Evolutionary conservation across 257 asterid species (phyloP).

Genomic region (Gentiana straminea): DNA sequence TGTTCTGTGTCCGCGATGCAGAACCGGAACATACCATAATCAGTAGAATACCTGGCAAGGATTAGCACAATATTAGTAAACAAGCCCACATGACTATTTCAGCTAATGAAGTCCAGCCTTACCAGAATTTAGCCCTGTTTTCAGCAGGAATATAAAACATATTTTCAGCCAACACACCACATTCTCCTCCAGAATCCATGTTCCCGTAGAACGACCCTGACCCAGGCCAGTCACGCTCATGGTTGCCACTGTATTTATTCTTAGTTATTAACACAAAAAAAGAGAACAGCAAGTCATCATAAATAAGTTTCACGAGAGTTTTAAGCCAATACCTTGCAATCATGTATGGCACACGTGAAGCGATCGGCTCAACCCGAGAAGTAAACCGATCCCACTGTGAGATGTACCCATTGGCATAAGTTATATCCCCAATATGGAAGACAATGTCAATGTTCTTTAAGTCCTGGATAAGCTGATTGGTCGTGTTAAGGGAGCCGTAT

Average conservation of each 20-base stretch:
- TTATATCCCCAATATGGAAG: slow-evolving; percentile 83
- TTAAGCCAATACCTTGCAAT: slow-evolving; percentile 48
- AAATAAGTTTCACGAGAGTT: background rate
- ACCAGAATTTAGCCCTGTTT: slow-evolving; percentile 83
- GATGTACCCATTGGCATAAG: slow-evolving; percentile 70
- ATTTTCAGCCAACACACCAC: slow-evolving; percentile 69
- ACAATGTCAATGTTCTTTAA: slow-evolving; percentile 62
- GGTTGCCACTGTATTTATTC: slow-evolving; percentile 62
- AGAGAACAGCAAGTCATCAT: background rate
- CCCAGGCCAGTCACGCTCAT: slow-evolving; percentile 87
- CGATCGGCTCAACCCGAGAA: slow-evolving; percentile 70
- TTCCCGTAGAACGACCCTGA: slow-evolving; percentile 63
- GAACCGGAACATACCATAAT: slow-evolving; percentile 88
- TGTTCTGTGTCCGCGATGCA: slow-evolving; percentile 82
- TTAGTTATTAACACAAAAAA: slow-evolving; percentile 1
- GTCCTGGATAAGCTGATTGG: slow-evolving; percentile 53
- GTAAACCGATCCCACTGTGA: slow-evolving; percentile 97
- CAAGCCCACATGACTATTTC: background rate
- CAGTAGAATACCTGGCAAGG: slow-evolving; percentile 56
- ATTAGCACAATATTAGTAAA: background rate
- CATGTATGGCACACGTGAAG: slow-evolving; percentile 85
- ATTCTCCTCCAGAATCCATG: slow-evolving; percentile 86
- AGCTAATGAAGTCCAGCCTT: background rate
- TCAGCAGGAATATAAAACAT: slow-evolving; percentile 82
- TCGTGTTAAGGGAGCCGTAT: slow-evolving; percentile 74